Evolutionary conservation across 2,329 filamentous ascomycete genomes (phyloP), one percentile per base, ranked within the genome.

Genomic region (Tolypocladium sp.): DNA sequence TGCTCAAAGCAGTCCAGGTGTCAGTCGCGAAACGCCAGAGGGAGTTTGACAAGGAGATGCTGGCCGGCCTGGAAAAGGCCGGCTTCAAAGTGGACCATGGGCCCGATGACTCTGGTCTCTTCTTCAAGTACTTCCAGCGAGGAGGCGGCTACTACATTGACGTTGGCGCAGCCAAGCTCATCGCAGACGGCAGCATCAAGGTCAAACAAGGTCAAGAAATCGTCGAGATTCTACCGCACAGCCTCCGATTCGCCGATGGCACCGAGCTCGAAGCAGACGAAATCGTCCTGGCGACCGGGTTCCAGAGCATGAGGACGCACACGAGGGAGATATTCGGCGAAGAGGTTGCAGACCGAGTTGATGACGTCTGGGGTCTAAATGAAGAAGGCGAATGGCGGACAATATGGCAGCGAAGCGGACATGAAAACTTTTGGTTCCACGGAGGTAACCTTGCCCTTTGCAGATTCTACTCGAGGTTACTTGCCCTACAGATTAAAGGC

Each of bases 61-160:
- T 81, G 4, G 66, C 70, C 0, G 77, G 77, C 0, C 75, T 90
- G 1, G 71, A 73, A 7, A 78, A 75, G 42, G 85, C 76, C 0
- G 87, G 87, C 0, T 89, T 89, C 76, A 78, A 79, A 57, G 70
- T 84, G 1, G 85, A 89, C 63, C 71, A 68, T 1, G 86, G 86
- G 0, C 79, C 82, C 0, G 78, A 85, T 57, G 79, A 75, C 1
- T 74, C 79, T 0, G 86, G 86, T 0, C 74, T 88, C 4, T 77
- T 83, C 59, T 70, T 81, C 57, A 87, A 88, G 69, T 89, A 88
- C 66, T 77, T 86, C 62, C 83, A 86, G 63, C 79, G 83, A 2
- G 85, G 85, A 1, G 87, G 87, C 0, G 86, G 87, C 0, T 89
- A 89, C 67, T 89, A 89, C 70, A 86, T 89, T 62, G 84, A 90